Evolutionary conservation across 2,329 filamentous ascomycete genomes (phyloP), one percentile per base, ranked within the genome.

Genomic region (Didymosphaeria variabile): DNA sequence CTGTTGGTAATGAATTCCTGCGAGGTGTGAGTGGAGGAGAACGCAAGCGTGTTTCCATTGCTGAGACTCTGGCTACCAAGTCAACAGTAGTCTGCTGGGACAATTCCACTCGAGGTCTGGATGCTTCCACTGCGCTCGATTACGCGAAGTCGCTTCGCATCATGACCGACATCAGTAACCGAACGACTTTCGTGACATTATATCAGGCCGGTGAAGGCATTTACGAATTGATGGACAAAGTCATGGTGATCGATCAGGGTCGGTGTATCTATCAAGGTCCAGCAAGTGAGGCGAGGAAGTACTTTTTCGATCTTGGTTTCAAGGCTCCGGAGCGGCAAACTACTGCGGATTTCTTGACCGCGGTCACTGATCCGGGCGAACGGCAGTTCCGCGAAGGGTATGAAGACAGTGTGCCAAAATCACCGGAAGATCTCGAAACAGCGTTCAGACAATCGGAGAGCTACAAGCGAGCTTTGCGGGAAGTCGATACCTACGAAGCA

Each of bases 21-120:
- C 86, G 90, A 50, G 91, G 91, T 75, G 89, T 94, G 0, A 91
- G 89, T 50, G 92, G 92, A 68, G 92, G 92, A 60, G 92, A 95
- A 79, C 82, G 91, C 40, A 94, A 94, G 76, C 89, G 91, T 71
- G 91, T 78, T 9, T 90, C 88, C 23, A 93, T 94, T 65, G 90
- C 90, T 1, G 91, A 94, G 77, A 91, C 90, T 0, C 79, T 94
- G 23, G 89, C 90, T 5, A 90, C 90, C 7, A 90, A 91, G 75
- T 74, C 88, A 0, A 88, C 89, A 0, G 88, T 94, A 1, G 87
- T 91, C 36, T 90, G 88, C 64, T 94, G 90, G 90, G 91, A 94
- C 68, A 94, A 94, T 75, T 90, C 87, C 0, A 94, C 91, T 0
- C 84, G 91, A 51, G 92, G 92, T n/a, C 81, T 94, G 0, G 91